These are phyloP conservation scores for Puccinia horiana DNA, from an alignment of 1,284 basidiomycete genomes.

Conservation along the genomic window DNA sequence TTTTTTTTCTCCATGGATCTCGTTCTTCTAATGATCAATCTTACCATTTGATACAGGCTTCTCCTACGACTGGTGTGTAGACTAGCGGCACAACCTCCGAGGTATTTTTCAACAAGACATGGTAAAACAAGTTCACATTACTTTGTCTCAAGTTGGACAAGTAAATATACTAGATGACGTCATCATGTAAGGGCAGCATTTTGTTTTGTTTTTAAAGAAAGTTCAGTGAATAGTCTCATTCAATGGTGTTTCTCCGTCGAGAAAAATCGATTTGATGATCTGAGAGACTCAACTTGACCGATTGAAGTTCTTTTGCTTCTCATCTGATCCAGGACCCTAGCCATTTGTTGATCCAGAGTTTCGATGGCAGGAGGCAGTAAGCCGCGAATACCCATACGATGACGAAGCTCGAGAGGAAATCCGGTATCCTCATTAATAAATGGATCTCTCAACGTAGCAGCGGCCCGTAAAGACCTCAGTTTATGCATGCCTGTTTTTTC, in stretches of 20 bases:
- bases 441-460: slow-evolving; percentile 46
- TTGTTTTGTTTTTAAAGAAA: not conserved
- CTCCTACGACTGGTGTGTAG: slow-evolving; percentile 49
- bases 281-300: slow-evolving; percentile 40
- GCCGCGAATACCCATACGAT: slow-evolving; percentile 46
- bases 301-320: slow-evolving; percentile 46
- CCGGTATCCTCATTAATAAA: slow-evolving; percentile 49
- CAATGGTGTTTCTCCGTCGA: not conserved
- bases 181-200: not conserved
- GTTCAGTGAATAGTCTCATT: not conserved
- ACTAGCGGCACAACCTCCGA: slow-evolving; percentile 48
- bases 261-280: not conserved
- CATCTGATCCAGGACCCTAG: slow-evolving; percentile 48
- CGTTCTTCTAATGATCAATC: not conserved
- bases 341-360: slow-evolving; percentile 47
- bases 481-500: slow-evolving; percentile 34
- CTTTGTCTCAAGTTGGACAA: slow-evolving; percentile 48
- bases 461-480: slow-evolving; percentile 39
- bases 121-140: slow-evolving; percentile 48
- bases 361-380: slow-evolving; percentile 45
- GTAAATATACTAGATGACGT: slow-evolving; percentile 41
- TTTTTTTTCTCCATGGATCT: not conserved
- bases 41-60: slow-evolving; percentile 49
- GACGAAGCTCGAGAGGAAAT: slow-evolving; percentile 44
- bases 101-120: slow-evolving; percentile 46